Evolutionary conservation across 2,329 filamentous ascomycete genomes (phyloP), one percentile per base, ranked within the genome.

Genomic region (Rugonectria rugulosa): DNA sequence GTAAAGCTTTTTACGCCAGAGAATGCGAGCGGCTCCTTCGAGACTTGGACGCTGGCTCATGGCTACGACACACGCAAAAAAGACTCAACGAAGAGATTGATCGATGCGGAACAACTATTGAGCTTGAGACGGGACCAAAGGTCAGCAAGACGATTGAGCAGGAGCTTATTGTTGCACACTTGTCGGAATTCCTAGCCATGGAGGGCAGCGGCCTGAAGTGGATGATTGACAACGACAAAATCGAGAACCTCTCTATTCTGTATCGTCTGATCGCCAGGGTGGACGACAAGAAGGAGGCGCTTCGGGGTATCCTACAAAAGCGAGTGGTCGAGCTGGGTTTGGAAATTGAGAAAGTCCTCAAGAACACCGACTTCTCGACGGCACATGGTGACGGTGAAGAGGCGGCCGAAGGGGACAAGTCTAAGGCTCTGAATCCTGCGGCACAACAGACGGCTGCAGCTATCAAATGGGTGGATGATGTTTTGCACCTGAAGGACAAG

Each of bases 381-480:
- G 72, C 71, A 23, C 72, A 69, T 34, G 71, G 73, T 52, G 61
- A 77, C 36, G 78, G 79, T 4, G 78, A 83, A 11, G 81, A 82
- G 7, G 81, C 74, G 2, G 79, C 81, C 12, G 73, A 73, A 11
- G 72, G 70, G 14, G 73, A 75, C 17, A 76, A 72, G 61, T 31
- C 65, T 34, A 76, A 72, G 62, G 27, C 66, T 7, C 46, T 76
- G 41, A 75, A 73, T 31, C 70, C 84, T 1, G 78, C 88, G 7
- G 93, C 91, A 23, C 89, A 92, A 70, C 89, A 93, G 69, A 98
- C 95, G 1, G 84, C 86, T 0, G 90, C 92, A 2, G 95, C 95
- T 0, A 89, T 98, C 65, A 91, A 90, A 67, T 99, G 95, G 95
- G 94, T 98, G 3, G 91, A 96, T 65, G 92, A 97, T 66, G 90